phyloP scores from a whole-genome alignment of 1,139 yeast species.

The Candida frijolesensis region DNA sequence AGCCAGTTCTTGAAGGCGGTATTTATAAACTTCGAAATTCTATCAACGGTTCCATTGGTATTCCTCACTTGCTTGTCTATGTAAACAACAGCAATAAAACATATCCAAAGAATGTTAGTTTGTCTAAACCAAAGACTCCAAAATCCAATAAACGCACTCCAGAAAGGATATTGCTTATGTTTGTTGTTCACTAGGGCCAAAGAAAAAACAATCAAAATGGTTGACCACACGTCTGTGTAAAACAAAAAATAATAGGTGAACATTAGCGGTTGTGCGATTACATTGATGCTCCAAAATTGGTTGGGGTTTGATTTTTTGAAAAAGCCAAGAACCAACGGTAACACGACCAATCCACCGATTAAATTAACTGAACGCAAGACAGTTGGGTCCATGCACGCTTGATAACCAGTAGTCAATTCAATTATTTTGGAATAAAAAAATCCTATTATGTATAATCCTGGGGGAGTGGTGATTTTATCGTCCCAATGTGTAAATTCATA shows the following conservation, averaged over 20 bases:
- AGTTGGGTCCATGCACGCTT: constrained; percentile 36
- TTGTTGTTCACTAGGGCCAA: constrained; percentile 39
- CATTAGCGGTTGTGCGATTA: constrained; percentile 68
- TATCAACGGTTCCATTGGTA: constrained; percentile 10
- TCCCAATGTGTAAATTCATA: constrained; percentile 76
- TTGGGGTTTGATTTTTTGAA: constrained; percentile 25
- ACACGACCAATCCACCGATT: constrained; percentile 58
- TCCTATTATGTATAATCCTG: constrained; percentile 81
- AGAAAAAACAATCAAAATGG: constrained; percentile 57
- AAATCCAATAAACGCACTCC: constrained; percentile 52
- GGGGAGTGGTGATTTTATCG: constrained; percentile 93
- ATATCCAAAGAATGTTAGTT: constrained; percentile 88
- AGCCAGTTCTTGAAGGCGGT: constrained; percentile 27
- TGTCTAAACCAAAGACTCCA: constrained; percentile 77
- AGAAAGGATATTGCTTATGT: constrained; percentile 16
- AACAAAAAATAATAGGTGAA: constrained; percentile 73
- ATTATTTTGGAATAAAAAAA: constrained; percentile 43
- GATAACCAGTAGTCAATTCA: constrained; percentile 18
- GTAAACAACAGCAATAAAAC: constrained; percentile 58
- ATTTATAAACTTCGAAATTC: constrained; percentile 21
- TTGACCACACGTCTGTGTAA: constrained; percentile 94
- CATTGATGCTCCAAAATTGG: constrained; percentile 50
- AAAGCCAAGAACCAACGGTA: constrained; percentile 44
- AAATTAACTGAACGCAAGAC: constrained; percentile 61
- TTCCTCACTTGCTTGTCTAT: constrained; percentile 46